Conservation (phyloP, 176 grass and related monocot species). For the Melocanna baccifera region DNA sequence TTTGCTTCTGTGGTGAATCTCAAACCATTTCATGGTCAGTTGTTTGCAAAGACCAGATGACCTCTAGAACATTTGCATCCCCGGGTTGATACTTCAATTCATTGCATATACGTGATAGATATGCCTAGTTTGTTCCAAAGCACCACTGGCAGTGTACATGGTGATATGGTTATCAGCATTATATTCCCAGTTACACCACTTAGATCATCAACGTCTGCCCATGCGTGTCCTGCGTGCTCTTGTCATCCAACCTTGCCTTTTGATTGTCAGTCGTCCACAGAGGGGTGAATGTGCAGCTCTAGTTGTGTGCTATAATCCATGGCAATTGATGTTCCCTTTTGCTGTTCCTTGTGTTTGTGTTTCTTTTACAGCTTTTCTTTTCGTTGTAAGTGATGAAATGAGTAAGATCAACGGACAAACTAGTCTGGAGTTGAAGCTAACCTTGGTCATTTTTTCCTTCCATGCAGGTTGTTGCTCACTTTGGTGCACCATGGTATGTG, state of each 20-base stretch:
- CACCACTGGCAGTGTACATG: too few relatives aligned
- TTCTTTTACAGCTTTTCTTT: not conserved
- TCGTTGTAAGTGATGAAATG: not conserved
- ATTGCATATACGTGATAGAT: too few relatives aligned
- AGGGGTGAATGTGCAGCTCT: too few relatives aligned
- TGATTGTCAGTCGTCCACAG: not conserved
- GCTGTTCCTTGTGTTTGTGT: not conserved
- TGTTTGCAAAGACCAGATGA: too few relatives aligned
- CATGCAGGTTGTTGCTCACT: constrained; percentile 70
- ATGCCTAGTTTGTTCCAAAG: too few relatives aligned
- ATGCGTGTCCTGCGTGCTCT: too few relatives aligned
- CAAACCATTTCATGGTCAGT: not conserved
- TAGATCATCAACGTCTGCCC: too few relatives aligned
- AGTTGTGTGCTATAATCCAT: not conserved
- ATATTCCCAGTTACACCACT: too few relatives aligned
- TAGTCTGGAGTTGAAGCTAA: not conserved
- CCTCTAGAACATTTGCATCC: too few relatives aligned
- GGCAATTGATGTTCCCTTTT: not conserved
- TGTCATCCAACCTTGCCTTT: too few relatives aligned
- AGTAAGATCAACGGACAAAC: not conserved
- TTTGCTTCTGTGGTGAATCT: not conserved
- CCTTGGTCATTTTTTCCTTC: not conserved
- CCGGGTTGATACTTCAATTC: too few relatives aligned
- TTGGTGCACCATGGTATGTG: constrained; percentile 89
- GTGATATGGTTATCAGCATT: too few relatives aligned